Evolutionary conservation across 352 stramenopile species (phyloP).

Genomic region (Blastocystis sp.): DNA sequence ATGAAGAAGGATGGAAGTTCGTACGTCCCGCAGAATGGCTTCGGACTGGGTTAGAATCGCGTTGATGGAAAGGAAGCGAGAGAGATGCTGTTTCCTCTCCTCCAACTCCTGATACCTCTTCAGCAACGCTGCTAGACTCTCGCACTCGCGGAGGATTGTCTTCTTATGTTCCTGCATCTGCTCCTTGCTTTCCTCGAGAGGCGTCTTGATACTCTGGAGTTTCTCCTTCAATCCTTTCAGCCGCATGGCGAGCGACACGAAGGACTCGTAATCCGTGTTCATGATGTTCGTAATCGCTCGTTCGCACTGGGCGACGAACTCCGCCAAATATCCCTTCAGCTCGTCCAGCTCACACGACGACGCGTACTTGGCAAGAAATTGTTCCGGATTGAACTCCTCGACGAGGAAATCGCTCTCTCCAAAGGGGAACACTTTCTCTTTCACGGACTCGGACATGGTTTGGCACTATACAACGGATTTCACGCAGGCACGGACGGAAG

Average conservation of each 20-base stretch:
- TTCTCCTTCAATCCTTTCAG: constrained; percentile 63
- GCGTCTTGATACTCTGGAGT: background rate
- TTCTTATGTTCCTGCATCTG: constrained; percentile 44
- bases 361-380: constrained; percentile 58
- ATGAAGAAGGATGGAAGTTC: background rate
- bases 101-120: constrained; percentile 29
- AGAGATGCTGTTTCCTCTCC: constrained; percentile 29
- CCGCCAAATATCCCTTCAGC: constrained; percentile 36
- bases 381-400: constrained; percentile 62
- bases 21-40: background rate
- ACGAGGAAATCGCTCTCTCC: constrained; percentile 67
- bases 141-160: constrained; percentile 33
- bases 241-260: constrained; percentile 50
- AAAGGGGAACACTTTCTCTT: constrained; percentile 56
- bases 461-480: background rate
- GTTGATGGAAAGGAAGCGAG: constrained; percentile 17
- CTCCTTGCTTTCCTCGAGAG: constrained; percentile 34
- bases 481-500: background rate
- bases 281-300: constrained; percentile 64
- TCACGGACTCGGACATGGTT: constrained; percentile 9
- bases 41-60: constrained; percentile 8
- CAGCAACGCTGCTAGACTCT: background rate
- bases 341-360: constrained; percentile 32
- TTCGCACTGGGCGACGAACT: constrained; percentile 46
- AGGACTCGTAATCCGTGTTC: constrained; percentile 65